Evolutionary conservation across 73 alveolate species (phyloP), one percentile per base, ranked within the genome.

Genomic region (Paramecium primaurelia): DNA sequence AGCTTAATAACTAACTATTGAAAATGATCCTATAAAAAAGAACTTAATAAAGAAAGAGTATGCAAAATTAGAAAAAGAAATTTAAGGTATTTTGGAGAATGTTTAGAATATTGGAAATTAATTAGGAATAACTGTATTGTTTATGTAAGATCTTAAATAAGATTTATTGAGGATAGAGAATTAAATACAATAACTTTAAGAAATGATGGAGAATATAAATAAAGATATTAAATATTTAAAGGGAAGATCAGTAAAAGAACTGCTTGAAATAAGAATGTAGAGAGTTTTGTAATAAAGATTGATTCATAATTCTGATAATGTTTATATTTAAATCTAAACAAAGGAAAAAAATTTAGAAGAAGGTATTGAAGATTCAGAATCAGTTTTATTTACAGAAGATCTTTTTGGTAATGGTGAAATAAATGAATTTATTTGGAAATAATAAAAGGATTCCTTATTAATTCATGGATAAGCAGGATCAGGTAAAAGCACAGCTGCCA

Each of bases 391-490:
- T 40, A 75, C 58, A n/a, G 38, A 75, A 14, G 88, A 75, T 34
- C 42, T 37, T 1, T 75, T 75, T 40, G 88, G 60, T 3, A 18
- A 75, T 75, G 88, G 88, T 14, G 88, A 75, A 16, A 45, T 75
- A 32, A 40, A 75, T 75, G 88, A 75, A 40, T 75, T 75, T 37
- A 32, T 75, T 2, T 37, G 60, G 58, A 40, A 75, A 18, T 8
- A 34, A 37, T 37, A 75, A 22, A 75, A 75, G 18, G 58, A 34
- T 32, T 37, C 68, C 25, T 34, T 75, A 37, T 45, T 75, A 6
- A 75, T 75, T 14, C 88, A 75, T 36, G 88, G 88, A 14, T 37
- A 37, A 37, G 88, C 88, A 11, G 88, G 88, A 34, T 34, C 88
- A 14, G 88, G 88, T 37, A 75, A 75, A 40, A 75, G 88, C 37